Conservation (phyloP, 2,329 filamentous ascomycete genomes). For the Pseudogymnoascus sp. region DNA sequence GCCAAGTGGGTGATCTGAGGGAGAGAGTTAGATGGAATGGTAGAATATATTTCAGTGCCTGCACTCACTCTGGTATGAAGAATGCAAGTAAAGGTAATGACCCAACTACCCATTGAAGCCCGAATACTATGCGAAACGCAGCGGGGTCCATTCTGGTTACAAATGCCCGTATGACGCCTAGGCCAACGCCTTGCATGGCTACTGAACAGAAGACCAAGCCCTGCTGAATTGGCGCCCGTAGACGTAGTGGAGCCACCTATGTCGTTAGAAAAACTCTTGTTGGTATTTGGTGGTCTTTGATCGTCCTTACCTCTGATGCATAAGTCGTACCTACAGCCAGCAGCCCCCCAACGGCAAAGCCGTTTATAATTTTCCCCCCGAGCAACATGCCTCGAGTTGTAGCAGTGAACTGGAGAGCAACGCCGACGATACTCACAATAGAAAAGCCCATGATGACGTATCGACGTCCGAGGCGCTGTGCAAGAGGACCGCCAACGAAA, state of each 20-base stretch:
- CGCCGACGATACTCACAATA: slow-evolving; percentile 13
- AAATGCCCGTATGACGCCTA: slow-evolving; percentile 16
- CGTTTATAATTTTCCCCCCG: slow-evolving; percentile 18
- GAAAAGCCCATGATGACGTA: slow-evolving; percentile 14
- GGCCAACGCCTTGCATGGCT: slow-evolving; percentile 17
- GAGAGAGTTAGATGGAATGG: background rate
- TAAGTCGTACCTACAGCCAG: slow-evolving; percentile 15
- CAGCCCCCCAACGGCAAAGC: slow-evolving; percentile 16
- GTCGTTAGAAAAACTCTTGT: background rate
- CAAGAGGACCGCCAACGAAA: slow-evolving; percentile 14
- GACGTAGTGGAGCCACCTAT: slow-evolving; percentile 16
- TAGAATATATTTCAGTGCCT: background rate
- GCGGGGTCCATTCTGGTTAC: slow-evolving; percentile 14
- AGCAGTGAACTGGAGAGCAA: slow-evolving; percentile 15
- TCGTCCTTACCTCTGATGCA: slow-evolving; percentile 16
- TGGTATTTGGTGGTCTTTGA: slow-evolving; percentile 13
- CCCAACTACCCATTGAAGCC: slow-evolving; percentile 17
- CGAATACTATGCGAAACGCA: slow-evolving; percentile 18
- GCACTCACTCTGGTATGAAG: background rate
- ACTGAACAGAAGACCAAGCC: slow-evolving; percentile 17
- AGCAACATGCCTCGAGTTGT: slow-evolving; percentile 14
- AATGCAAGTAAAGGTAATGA: background rate
- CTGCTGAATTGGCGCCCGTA: slow-evolving; percentile 18
- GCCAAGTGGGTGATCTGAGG: slow-evolving; percentile 16
- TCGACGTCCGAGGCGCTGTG: slow-evolving; percentile 16